A percentile compares a stretch with the other conserved stretches of the same genome.
These are phyloP conservation scores for Pisolithus tinctorius DNA, from an alignment of 768 basidiomycete genomes.

Conservation along the genomic window DNA sequence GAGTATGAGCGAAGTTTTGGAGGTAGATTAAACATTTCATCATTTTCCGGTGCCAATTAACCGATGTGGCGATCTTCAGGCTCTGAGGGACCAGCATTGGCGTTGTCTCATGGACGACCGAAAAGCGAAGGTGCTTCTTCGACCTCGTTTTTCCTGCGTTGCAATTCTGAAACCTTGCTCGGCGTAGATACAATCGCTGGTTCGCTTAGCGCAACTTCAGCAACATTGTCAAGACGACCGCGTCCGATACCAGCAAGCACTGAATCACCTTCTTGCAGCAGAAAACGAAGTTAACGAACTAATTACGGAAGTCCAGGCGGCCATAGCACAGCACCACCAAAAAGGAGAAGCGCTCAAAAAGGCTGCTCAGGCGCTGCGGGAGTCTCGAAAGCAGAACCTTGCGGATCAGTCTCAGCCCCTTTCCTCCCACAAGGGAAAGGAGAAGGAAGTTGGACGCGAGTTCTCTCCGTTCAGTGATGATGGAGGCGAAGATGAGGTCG, in stretches of 20 bases:
- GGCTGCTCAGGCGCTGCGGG: conserved; percentile 32
- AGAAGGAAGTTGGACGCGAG: conserved; percentile 30
- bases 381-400: conserved; percentile 14
- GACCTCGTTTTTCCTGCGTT: background rate
- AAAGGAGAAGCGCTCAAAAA: conserved; percentile 47
- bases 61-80: conserved; percentile 25
- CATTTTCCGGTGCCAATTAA: background rate
- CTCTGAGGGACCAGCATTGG: conserved; percentile 75
- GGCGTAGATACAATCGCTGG: conserved; percentile 48
- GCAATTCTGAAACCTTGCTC: background rate
- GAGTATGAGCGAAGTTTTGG: conserved; percentile 74
- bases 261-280: conserved; percentile 47
- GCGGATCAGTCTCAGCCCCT: conserved; percentile 4
- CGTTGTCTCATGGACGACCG: conserved; percentile 62
- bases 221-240: conserved; percentile 40
- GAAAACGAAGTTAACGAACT: conserved; percentile 50
- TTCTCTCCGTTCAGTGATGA: conserved; percentile 15
- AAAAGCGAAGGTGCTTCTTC: conserved; percentile 48
- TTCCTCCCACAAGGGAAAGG: conserved; percentile 41
- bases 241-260: conserved; percentile 46
- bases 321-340: conserved; percentile 44
- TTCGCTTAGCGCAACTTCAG: conserved; percentile 55
- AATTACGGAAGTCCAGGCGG: conserved; percentile 50
- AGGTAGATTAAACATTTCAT: conserved; percentile 33
- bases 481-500: conserved; percentile 31